Evolutionary conservation across 176 grass and related monocot species (phyloP).

Genomic region (Coix lacrymajobi): DNA sequence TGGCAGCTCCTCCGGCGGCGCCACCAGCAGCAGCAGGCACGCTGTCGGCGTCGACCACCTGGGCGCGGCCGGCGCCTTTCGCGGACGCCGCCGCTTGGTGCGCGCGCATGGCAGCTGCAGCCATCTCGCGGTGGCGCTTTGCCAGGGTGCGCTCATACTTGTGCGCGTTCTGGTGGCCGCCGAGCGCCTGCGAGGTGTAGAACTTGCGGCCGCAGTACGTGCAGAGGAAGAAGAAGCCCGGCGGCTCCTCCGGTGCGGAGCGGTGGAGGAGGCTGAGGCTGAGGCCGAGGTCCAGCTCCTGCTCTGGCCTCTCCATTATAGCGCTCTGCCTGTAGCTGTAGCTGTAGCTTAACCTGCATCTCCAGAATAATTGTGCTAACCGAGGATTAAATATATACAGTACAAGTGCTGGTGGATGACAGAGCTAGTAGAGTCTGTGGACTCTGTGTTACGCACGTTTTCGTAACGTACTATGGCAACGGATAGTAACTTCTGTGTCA

Average conservation of each 20-base stretch:
- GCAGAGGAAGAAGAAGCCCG: conserved; percentile 63
- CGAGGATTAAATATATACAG: background rate
- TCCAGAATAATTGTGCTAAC: background rate
- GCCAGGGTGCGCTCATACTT: conserved; percentile 57
- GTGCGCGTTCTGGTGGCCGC: conserved; percentile 79
- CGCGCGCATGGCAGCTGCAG: background rate
- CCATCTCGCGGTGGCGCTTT: conserved; percentile 28
- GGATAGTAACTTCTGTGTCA: background rate
- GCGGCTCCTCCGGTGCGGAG: background rate
- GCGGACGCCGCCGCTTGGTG: background rate
- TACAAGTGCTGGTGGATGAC: background rate
- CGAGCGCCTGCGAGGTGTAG: conserved; percentile 57
- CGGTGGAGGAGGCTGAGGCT: conserved; percentile 24
- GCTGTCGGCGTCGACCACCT: background rate
- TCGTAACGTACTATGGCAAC: background rate
- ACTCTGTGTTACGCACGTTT: background rate
- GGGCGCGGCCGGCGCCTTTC: background rate
- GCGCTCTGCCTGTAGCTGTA: background rate
- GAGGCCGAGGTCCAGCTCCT: conserved; percentile 46
- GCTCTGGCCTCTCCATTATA: conserved; percentile 8
- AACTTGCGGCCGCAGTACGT: conserved; percentile 67
- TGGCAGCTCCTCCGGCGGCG: too few relatives aligned
- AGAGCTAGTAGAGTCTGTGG: background rate
- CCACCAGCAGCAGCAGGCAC: background rate
- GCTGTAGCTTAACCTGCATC: background rate